These are phyloP conservation scores for Capsella bursapastoris DNA, from an alignment of 345 rosid genomes.

Conservation along the genomic window DNA sequence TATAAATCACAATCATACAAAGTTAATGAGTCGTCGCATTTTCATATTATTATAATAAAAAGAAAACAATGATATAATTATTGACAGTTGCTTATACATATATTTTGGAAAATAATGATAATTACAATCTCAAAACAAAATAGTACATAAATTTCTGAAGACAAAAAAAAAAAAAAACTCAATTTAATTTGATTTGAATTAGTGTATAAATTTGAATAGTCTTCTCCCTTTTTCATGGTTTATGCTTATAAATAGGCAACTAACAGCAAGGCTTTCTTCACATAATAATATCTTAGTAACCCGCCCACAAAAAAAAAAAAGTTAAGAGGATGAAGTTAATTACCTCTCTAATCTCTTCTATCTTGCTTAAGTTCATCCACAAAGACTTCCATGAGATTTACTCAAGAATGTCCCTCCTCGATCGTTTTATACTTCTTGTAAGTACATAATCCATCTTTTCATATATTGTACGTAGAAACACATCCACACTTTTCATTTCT, in stretches of 20 bases:
- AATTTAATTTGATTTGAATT: neutral
- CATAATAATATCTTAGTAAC: neutral
- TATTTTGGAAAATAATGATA: no score
- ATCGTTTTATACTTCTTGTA: slow-evolving; percentile 56
- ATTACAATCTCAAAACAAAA: neutral
- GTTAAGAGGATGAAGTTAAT: slow-evolving; percentile 10
- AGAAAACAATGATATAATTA: no score
- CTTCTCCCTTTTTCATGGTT: neutral
- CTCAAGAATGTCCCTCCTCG: slow-evolving; percentile 49
- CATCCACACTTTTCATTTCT: neutral
- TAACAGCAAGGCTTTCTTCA: neutral
- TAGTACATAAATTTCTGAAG: neutral
- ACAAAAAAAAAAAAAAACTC: neutral
- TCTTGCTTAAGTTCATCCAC: slow-evolving; percentile 43
- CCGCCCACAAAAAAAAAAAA: neutral
- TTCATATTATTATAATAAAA: no score
- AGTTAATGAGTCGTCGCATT: no score
- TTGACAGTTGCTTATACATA: no score
- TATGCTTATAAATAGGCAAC: slow-evolving; percentile 16
- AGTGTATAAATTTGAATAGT: neutral
- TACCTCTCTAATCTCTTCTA: slow-evolving; percentile 23
- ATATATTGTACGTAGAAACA: neutral
- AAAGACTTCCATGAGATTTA: slow-evolving; percentile 50
- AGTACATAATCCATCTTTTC: neutral
- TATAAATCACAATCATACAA: no score